These are phyloP conservation scores for Sporothrix pallida DNA, from an alignment of 2,329 filamentous ascomycete species.

Conservation along the genomic window DNA sequence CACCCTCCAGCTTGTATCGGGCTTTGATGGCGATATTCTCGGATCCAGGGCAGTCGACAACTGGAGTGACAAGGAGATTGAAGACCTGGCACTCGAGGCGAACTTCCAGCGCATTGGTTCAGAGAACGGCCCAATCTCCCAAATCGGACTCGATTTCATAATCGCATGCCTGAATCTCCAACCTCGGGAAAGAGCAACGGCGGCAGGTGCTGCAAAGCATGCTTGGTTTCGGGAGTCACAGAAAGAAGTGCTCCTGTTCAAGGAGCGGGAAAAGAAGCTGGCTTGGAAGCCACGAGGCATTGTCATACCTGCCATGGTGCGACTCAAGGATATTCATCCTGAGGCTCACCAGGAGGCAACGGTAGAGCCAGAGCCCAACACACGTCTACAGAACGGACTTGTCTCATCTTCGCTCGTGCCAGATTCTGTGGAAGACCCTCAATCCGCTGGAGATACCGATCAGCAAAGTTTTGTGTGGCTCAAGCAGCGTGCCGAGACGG, in stretches of 20 bases:
- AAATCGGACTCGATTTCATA: conserved; percentile 34
- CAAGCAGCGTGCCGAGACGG: neutral
- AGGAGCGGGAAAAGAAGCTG: conserved; percentile 28
- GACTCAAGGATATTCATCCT: conserved; percentile 8
- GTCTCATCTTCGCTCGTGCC: neutral
- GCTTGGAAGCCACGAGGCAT: conserved; percentile 37
- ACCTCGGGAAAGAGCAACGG: conserved; percentile 32
- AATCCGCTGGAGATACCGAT: neutral
- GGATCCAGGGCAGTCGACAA: conserved; percentile 36
- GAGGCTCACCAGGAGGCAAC: neutral
- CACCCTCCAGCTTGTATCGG: conserved; percentile 45
- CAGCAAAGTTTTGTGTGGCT: neutral
- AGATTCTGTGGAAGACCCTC: neutral
- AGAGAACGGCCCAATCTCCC: conserved; percentile 30
- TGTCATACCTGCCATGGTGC: conserved; percentile 35
- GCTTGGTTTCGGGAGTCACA: conserved; percentile 33
- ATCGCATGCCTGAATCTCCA: conserved; percentile 33
- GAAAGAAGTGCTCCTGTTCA: conserved; percentile 28
- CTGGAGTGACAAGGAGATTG: conserved; percentile 32
- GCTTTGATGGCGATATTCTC: conserved; percentile 35
- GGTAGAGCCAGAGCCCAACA: neutral
- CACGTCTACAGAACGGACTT: neutral
- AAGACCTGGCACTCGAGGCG: conserved; percentile 33
- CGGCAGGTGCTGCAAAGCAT: conserved; percentile 30
- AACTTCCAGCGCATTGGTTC: conserved; percentile 15